phyloP scores from a whole-genome alignment of 192 early-diverging fungal genomes.

The Gigaspora rosea region DNA sequence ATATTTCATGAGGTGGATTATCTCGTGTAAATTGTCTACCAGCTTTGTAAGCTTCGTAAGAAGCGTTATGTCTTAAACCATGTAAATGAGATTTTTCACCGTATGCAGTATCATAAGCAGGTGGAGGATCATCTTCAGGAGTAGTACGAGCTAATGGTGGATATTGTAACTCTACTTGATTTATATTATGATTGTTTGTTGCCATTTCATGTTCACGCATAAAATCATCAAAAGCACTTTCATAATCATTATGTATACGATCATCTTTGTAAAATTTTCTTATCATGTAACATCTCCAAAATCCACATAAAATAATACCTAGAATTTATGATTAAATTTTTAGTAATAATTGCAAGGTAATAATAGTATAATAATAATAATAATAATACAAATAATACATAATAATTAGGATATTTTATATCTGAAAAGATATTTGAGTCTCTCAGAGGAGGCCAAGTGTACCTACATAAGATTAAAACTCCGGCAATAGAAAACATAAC shows the following conservation, averaged over 20 bases:
- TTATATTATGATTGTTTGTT: not conserved
- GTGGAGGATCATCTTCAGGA: not conserved
- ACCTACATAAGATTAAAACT: conserved; percentile 8
- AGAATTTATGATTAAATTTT: too few species aligned
- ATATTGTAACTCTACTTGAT: not conserved
- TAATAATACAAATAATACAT: too few species aligned
- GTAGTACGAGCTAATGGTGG: not conserved
- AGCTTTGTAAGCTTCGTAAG: not conserved
- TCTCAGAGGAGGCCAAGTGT: not conserved
- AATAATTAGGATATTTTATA: not conserved
- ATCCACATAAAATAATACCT: not conserved
- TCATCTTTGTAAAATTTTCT: not conserved
- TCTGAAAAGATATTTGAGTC: not conserved
- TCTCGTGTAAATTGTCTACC: conserved; percentile 13
- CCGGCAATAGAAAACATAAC: conserved; percentile 2
- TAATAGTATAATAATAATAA: too few species aligned
- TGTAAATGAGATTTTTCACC: not conserved
- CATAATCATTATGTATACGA: not conserved
- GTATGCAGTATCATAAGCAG: not conserved
- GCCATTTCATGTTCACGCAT: not conserved
- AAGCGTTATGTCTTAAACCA: not conserved
- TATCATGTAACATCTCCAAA: not conserved
- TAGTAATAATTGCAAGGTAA: too few species aligned
- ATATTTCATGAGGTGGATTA: not conserved
- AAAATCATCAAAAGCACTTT: not conserved